Percentiles rank a stretch among this genome's conserved stretches.
Conservation (phyloP, 352 stramenopile species). For the Phytophthora aleatoria region DNA sequence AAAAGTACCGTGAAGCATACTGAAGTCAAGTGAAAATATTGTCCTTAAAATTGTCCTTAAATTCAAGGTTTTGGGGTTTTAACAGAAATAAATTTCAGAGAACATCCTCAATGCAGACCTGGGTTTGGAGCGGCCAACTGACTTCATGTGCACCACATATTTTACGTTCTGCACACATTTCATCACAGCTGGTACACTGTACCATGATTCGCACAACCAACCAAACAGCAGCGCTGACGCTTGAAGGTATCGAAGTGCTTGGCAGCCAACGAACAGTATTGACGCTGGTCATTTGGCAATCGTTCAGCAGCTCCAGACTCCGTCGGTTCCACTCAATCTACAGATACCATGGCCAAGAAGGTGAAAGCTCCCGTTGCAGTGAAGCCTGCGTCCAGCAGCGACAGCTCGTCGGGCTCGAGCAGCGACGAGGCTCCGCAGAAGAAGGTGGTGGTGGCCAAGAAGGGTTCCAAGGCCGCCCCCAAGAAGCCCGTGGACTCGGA, state of each 20-base stretch:
- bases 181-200: slow-evolving; percentile 12
- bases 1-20: too few relatives aligned
- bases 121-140: neutral
- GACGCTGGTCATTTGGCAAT: slow-evolving; percentile 39
- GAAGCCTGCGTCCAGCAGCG: slow-evolving; percentile 52
- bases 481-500: slow-evolving; percentile 51
- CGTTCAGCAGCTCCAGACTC: slow-evolving; percentile 20
- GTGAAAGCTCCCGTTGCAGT: slow-evolving; percentile 40
- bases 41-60: too few relatives aligned
- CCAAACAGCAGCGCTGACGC: slow-evolving; percentile 23
- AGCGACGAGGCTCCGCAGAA: slow-evolving; percentile 61
- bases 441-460: slow-evolving; percentile 61
- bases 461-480: slow-evolving; percentile 42
- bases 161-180: neutral
- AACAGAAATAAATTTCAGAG: too few relatives aligned
- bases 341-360: slow-evolving; percentile 58
- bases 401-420: slow-evolving; percentile 58
- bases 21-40: too few relatives aligned
- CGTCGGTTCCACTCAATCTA: neutral
- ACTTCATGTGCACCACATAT: slow-evolving; percentile 9
- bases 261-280: slow-evolving; percentile 22
- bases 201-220: slow-evolving; percentile 29
- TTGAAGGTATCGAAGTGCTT: slow-evolving; percentile 46
- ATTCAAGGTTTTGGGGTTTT: too few relatives aligned
- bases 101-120: too few relatives aligned